A percentile compares a stretch with the other conserved stretches of the same genome.
phyloP scores from a whole-genome alignment of 2,329 filamentous ascomycete species.

The Mycosphaerelloides madeirae region DNA sequence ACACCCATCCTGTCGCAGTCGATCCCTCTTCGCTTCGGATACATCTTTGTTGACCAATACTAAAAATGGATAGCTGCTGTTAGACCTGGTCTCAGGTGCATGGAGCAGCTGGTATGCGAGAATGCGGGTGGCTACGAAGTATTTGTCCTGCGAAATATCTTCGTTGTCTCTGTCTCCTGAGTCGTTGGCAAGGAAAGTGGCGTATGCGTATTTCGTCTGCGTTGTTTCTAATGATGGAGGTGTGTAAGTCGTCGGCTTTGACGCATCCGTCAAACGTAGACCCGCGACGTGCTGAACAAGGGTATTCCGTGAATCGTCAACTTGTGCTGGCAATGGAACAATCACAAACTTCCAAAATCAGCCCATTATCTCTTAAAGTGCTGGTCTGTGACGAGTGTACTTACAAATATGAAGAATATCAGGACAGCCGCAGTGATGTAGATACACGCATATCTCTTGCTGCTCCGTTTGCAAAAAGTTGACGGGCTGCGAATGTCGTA shows the following conservation, averaged over 20 bases:
- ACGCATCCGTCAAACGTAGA: too few species aligned
- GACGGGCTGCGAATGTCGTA: too few species aligned
- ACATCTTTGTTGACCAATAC: conserved; percentile 29
- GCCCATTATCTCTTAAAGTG: too few species aligned
- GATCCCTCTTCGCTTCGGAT: conserved; percentile 17
- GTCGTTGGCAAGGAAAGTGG: too few species aligned
- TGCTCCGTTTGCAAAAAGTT: too few species aligned
- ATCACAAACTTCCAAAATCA: too few species aligned
- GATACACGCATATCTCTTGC: too few species aligned
- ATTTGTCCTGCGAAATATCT: conserved; percentile 23
- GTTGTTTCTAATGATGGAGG: conserved; percentile 1
- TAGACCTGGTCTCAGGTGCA: conserved; percentile 25
- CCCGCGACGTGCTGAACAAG: conserved; percentile 14
- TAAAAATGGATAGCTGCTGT: conserved; percentile 26
- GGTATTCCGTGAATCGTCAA: conserved; percentile 10
- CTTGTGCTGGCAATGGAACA: conserved; percentile 13
- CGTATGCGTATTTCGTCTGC: too few species aligned
- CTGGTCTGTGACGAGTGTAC: too few species aligned
- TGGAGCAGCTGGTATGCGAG: conserved; percentile 31
- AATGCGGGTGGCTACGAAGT: conserved; percentile 29
- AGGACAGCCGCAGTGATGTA: too few species aligned
- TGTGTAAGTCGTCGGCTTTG: conserved; percentile 4
- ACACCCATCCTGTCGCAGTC: conserved; percentile 27
- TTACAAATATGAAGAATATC: too few species aligned
- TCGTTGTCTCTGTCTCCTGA: too few species aligned